Base-by-base conservation (phyloP, 192 early-diverging fungal species). In the Umbelopsis sp. region DNA sequence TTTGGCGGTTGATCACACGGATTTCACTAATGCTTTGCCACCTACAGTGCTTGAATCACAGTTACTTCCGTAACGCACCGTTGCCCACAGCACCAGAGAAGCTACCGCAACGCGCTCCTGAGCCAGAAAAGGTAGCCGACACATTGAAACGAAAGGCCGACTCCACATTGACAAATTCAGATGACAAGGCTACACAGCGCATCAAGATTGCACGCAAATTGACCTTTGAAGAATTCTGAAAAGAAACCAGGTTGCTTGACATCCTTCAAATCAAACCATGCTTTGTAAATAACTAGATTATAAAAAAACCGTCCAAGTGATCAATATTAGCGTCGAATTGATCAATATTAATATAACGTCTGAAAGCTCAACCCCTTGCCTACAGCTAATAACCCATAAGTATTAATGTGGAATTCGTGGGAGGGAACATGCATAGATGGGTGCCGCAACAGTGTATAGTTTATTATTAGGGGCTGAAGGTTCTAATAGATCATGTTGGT, bases 11-110 rank as follows among this genome's bases (percentile, higher is more conserved):
- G 27, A 30, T 22, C 13, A 20, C 18, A 13, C 20, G 46, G 37
- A 16, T 69, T 50, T 1, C 41, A n/a, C n/a, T 49, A 8, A 46
- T 51, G 16, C 45, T 37, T 74, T 64, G 68, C 61, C 16, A 3
- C 12, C 27, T 46, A 15, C 64, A 91, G 86, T 87, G 86, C 13
- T 67, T 93, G 21, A 68, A 85, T n/a, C 90, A 93, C 52, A 81
- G 85, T 11, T 95, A 93, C 73, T 95, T 95, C 71, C 78, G 80
- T 49, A 92, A 91, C 68, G 76, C 74, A 23, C 93, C 93, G 46
- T 65, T 86, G 27, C 90, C 93, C 4, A 95, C 93, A 4, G 66
- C 78, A 8, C 87, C 90, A 0, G 84, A 85, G 15, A 87, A 88
- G 33, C 74, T 95, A 18, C 93, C 93, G 2, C 85, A 82, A 45